phyloP scores from a whole-genome alignment of 495 filamentous ascomycete genomes.

The Schizothecium vesticola region DNA sequence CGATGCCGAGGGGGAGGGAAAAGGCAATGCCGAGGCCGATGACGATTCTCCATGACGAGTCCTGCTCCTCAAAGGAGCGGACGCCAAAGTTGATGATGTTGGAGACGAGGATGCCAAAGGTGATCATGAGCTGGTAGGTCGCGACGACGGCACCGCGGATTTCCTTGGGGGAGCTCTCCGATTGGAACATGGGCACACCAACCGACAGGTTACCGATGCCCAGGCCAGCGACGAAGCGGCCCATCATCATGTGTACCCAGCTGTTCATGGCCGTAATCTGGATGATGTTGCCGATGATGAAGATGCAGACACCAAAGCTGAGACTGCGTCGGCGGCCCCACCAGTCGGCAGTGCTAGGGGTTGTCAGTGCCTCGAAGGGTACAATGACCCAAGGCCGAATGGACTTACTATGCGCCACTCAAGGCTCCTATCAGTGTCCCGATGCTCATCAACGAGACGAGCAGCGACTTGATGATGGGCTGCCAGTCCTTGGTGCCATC shows the following conservation, averaged over 20 bases:
- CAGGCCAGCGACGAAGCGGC: conserved; percentile 54
- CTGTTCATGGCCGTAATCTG: conserved; percentile 47
- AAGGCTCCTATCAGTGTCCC: conserved; percentile 37
- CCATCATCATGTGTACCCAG: conserved; percentile 47
- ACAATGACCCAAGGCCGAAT: too few relatives aligned
- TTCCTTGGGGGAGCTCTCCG: conserved; percentile 49
- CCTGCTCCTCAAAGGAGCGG: conserved; percentile 40
- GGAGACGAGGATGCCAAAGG: conserved; percentile 68
- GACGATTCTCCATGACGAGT: conserved; percentile 61
- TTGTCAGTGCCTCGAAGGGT: neutral
- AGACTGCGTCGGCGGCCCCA: conserved; percentile 37
- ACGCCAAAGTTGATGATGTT: conserved; percentile 60
- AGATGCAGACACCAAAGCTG: conserved; percentile 32
- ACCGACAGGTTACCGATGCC: conserved; percentile 62
- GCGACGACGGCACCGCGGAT: conserved; percentile 55
- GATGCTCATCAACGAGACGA: conserved; percentile 45
- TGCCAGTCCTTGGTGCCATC: conserved; percentile 26
- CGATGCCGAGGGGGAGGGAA: conserved; percentile 56
- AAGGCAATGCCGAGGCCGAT: conserved; percentile 68
- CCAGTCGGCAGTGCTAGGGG: conserved; percentile 28
- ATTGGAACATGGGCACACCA: conserved; percentile 58
- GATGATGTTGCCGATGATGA: conserved; percentile 47
- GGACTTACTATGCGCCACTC: conserved; percentile 27
- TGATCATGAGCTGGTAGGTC: conserved; percentile 74
- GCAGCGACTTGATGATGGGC: conserved; percentile 34